Evolutionary conservation across 768 basidiomycete species (phyloP), one percentile per base, ranked within the genome.

Genomic region (Naematelia encephala): DNA sequence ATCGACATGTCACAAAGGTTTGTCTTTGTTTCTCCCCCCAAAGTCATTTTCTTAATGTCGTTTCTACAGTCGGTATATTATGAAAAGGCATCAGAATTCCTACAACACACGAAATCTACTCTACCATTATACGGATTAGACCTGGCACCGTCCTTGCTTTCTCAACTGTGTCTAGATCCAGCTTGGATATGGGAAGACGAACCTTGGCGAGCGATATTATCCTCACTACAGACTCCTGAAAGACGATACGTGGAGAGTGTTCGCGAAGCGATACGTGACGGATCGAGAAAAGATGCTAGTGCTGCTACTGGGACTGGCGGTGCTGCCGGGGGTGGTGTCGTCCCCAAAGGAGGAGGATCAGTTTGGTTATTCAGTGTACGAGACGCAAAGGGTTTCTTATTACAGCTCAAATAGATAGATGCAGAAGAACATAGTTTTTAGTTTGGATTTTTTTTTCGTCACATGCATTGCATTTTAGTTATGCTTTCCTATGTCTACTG

Each of bases 81-180:
- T 23, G 42, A 56, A 16, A 57, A 51, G 59, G 72, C 69, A 12
- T 57, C 63, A 27, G 75, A 75, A 3, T 77, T 74, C 53, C 62
- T 68, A 8, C 42, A 55, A 10, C 43, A 56, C 26, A 62, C 62
- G 12, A 56, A 61, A 25, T 69, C 72, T 2, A 52, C 58, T 10
- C 45, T 73, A 1, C 73, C 75, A 5, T 61, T 77, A n/a, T 51
- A 70, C 13, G 75, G 64, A n/a, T 54, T 77, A 19, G 75, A 77
- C 49, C 50, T 74, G 2, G 58, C 70, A 10, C 55, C 57, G 5
- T 10, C 54, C 0, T 43, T 69, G 21, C 51, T 77, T 11, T 63
- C 69, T 23, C 66, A 70, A 19, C 56, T 77, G 54, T 58, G 63
- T 12, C 55, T 72, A 12, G 60, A 70, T 44, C 34, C 63, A 3